Conservation (phyloP, 2,329 filamentous ascomycete species). For the Talaromyces sp. region DNA sequence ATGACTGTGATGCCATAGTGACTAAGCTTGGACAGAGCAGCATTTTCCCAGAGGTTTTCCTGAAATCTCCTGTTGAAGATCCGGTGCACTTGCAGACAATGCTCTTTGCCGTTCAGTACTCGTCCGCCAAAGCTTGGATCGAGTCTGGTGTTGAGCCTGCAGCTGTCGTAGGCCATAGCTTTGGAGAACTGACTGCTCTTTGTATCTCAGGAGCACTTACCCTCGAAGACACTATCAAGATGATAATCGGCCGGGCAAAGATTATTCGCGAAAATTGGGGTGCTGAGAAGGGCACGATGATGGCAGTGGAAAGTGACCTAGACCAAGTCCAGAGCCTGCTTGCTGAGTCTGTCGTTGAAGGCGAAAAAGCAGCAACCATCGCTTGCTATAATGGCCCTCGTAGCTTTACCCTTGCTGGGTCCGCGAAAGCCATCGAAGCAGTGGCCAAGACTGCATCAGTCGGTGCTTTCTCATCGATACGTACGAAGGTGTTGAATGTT, state of each 20-base stretch:
- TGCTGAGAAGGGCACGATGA: slow-evolving; percentile 29
- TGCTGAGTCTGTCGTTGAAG: background rate
- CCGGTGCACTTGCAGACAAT: background rate
- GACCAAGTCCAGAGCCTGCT: slow-evolving; percentile 11
- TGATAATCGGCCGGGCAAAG: slow-evolving; percentile 30
- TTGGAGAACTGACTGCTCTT: slow-evolving; percentile 39
- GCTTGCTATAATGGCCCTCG: slow-evolving; percentile 34
- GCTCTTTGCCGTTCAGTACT: slow-evolving; percentile 40
- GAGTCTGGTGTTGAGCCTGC: slow-evolving; percentile 35
- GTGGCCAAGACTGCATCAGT: slow-evolving; percentile 28
- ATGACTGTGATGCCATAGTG: slow-evolving; percentile 34
- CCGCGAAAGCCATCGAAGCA: slow-evolving; percentile 22
- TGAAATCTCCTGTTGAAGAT: slow-evolving; percentile 31
- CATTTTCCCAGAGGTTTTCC: slow-evolving; percentile 34
- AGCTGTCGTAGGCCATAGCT: slow-evolving; percentile 39
- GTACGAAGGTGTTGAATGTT: slow-evolving; percentile 41
- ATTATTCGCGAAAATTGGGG: slow-evolving; percentile 35
- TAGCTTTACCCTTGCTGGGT: slow-evolving; percentile 15
- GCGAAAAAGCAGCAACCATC: slow-evolving; percentile 30
- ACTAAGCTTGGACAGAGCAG: slow-evolving; percentile 18
- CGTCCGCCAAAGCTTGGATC: slow-evolving; percentile 38
- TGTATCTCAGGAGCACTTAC: slow-evolving; percentile 31
- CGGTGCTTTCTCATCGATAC: slow-evolving; percentile 20
- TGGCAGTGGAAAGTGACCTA: slow-evolving; percentile 32
- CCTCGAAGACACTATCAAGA: slow-evolving; percentile 29